Evolutionary conservation across 2,329 filamentous ascomycete genomes (phyloP).

Genomic region (Hymenoscyphus fraxineus): DNA sequence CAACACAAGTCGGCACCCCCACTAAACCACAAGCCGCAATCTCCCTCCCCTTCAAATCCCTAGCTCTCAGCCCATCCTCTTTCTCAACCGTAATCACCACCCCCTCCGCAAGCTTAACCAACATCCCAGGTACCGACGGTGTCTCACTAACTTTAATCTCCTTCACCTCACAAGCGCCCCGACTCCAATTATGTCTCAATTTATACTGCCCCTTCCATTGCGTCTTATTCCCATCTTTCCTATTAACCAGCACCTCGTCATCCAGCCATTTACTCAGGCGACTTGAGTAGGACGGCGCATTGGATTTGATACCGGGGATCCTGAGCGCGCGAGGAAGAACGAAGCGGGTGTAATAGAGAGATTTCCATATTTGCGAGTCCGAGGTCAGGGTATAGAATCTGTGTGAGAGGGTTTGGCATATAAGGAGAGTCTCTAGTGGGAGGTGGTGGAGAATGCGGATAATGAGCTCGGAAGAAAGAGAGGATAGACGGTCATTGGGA

Average conservation of each 20-base stretch:
- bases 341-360: slow-evolving; percentile 81
- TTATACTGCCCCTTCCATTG: slow-evolving; percentile 91
- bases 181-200: slow-evolving; percentile 85
- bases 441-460: slow-evolving; percentile 78
- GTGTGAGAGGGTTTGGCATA: slow-evolving; percentile 62
- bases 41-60: slow-evolving; percentile 64
- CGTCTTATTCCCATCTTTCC: slow-evolving; percentile 38
- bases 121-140: slow-evolving; percentile 48
- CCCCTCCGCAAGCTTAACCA: slow-evolving; percentile 75
- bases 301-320: slow-evolving; percentile 61
- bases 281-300: slow-evolving; percentile 33
- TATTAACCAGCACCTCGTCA: slow-evolving; percentile 31
- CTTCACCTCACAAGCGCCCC: slow-evolving; percentile 73
- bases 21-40: slow-evolving; percentile 46
- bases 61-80: slow-evolving; percentile 68
- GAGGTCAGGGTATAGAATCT: slow-evolving; percentile 69
- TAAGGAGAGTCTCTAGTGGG: slow-evolving; percentile 63
- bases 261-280: slow-evolving; percentile 50
- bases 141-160: slow-evolving; percentile 56
- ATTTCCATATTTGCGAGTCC: slow-evolving; percentile 89
- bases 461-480: slow-evolving; percentile 81
- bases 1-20: slow-evolving; percentile 56
- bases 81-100: slow-evolving; percentile 74
- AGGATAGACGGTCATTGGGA: slow-evolving; percentile 59
- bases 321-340: slow-evolving; percentile 76